Base-by-base conservation (phyloP, 2,329 filamentous ascomycete genomes). In the Curvularia verruculosa region DNA sequence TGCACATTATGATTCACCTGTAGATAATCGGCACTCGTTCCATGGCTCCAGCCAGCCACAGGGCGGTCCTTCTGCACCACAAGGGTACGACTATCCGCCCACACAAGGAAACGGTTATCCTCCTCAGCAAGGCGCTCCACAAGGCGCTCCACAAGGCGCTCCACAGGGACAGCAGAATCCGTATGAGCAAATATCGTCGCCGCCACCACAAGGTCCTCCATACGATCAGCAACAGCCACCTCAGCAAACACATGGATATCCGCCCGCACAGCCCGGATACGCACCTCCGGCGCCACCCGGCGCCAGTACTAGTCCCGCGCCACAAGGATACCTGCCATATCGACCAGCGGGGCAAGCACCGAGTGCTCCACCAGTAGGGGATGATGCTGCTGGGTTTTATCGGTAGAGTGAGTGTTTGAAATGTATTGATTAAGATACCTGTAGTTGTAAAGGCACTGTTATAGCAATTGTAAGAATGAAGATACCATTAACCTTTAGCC, bases 1-100 rank as follows among this genome's bases (percentile, higher is more conserved):
- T 4, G 73, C 76, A 10, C 76, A 78, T 24, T 81, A 78, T 57
- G 80, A 82, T 59, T 80, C 78, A 7, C 81, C 81, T 1, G 64
- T 80, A 3, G 80, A 82, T 60, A 77, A 76, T 56, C 70, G 79
- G 12, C 76, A 79, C 41, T 77, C 75, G 18, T 78, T 78, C 59
- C 49, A 67, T 61, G 50, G 66, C 3, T 69, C 63, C 1, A 61
- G 54, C 29, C 66, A 66, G 49, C 60, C 59, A 50, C 69, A 65
- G 46, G 65, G 64, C 23, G 68, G 62, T 21, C 66, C 72, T 43
- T 70, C 72, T 3, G 64, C 67, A 54, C 63, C 64, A 2, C 69
- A 70, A 63, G 63, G 64, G 19, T 69, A 70, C n/a, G 61, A 71
- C 1, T 72, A 72, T 41, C 63, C 67, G 8, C 65, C 54, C n/a